Evolutionary conservation across 768 basidiomycete species (phyloP), one percentile per base, ranked within the genome.

Genomic region (Saitozyma podzolica): DNA sequence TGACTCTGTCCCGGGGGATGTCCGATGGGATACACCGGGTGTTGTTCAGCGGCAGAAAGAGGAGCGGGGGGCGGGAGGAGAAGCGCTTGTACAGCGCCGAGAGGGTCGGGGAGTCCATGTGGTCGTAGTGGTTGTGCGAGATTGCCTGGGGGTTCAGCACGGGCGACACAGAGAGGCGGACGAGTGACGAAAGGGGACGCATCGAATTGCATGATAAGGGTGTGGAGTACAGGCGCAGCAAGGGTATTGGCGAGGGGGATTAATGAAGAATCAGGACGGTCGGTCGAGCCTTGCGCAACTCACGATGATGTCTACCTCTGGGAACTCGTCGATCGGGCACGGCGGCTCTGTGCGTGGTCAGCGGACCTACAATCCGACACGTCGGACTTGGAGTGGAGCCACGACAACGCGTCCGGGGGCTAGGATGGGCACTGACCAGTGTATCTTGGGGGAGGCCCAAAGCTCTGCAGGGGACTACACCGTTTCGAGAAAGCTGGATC

Each of bases 41-140:
- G 67, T 86, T 87, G 43, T 85, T 85, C 11, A 87, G 80, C 0
- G 86, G 85, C 0, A 85, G 82, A 67, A 88, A 86, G 71, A 87
- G 82, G 64, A 85, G 84, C 0, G 86, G 62, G 84, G 81, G 54
- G 83, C 85, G 45, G 78, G 72, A 0, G 84, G 84, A 59, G 84
- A 82, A 74, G 84, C 53, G 59, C 37, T 60, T 57, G 42, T 67
- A 68, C 13, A 70, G 57, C 16, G 56, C 56, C 39, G 61, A 42
- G 8, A 72, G 64, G n/a, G 72, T 74, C 29, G 68, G 45, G 29
- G 65, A 50, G 51, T 76, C 70, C 14, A 65, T 55, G 64, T 74
- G 74, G 48, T 79, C 80, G 61, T 79, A 82, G 67, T 82, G 82
- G 49, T 75, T 78, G 83, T 86, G 76, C 1, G 84, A 85, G 57